Conservation (phyloP, 345 rosid genomes). For the Salix arbutifolia region DNA sequence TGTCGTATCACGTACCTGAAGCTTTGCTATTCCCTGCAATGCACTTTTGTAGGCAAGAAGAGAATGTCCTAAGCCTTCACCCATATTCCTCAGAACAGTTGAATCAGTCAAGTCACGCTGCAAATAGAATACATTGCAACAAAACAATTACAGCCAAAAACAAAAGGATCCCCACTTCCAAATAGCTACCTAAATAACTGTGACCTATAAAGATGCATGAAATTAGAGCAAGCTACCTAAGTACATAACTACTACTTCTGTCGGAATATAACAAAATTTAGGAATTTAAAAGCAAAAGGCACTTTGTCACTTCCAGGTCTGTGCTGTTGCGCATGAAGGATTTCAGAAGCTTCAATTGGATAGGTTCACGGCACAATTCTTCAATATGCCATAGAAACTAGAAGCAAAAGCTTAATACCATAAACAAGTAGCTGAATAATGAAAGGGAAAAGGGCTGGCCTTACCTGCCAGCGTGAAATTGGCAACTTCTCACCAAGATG, state of each 20-base stretch:
- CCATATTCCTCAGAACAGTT: slow-evolving; percentile 91
- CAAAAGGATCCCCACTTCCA: background rate
- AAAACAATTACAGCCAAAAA: slow-evolving; percentile 3
- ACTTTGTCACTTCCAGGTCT: background rate
- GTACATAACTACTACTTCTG: background rate
- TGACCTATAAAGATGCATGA: background rate
- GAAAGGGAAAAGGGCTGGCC: slow-evolving; percentile 1
- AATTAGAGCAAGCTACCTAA: background rate
- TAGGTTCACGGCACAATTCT: background rate
- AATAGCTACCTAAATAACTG: background rate
- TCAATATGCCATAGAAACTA: background rate
- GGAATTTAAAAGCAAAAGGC: background rate
- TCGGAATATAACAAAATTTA: background rate
- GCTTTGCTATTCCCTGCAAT: slow-evolving; percentile 75
- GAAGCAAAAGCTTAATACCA: background rate
- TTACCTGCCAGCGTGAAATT: slow-evolving; percentile 91
- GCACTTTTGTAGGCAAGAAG: slow-evolving; percentile 94
- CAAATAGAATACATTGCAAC: slow-evolving; percentile 14
- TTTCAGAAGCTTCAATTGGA: background rate
- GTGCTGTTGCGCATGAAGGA: background rate
- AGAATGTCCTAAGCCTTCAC: slow-evolving; percentile 88
- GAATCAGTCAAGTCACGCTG: slow-evolving; percentile 97
- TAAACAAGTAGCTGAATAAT: slow-evolving; percentile 2
- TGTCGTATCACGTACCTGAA: slow-evolving; percentile 53
- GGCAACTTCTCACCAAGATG: slow-evolving; percentile 77